A percentile compares a stretch with the other conserved stretches of the same genome.
Evolutionary conservation across 2,329 filamentous ascomycete species (phyloP).

Genomic region (Amylocarpus encephaloides): DNA sequence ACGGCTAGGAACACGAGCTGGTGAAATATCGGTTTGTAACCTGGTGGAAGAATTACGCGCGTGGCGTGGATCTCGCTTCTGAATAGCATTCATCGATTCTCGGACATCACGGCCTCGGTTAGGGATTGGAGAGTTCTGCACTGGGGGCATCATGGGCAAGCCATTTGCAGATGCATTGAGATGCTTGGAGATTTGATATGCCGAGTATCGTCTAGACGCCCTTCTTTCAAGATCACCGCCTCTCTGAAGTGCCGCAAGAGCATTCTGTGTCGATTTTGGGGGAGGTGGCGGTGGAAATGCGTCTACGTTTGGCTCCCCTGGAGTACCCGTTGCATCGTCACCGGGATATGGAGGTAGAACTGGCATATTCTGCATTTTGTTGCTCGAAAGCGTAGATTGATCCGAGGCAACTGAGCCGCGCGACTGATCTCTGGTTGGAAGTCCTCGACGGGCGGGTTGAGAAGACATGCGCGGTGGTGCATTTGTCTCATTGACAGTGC

Average conservation of each 20-base stretch:
- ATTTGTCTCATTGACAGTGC: constrained; percentile 31
- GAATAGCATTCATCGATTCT: constrained; percentile 73
- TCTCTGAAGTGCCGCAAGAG: constrained; percentile 81
- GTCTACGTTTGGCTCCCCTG: constrained; percentile 44
- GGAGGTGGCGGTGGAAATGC: constrained; percentile 69
- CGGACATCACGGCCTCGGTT: constrained; percentile 78
- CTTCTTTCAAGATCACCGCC: constrained; percentile 88
- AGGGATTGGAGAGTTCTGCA: constrained; percentile 75
- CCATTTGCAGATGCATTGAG: constrained; percentile 74
- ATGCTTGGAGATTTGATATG: constrained; percentile 95
- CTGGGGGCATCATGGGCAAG: constrained; percentile 78
- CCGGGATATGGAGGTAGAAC: constrained; percentile 66
- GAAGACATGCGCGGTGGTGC: constrained; percentile 40
- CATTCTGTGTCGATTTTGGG: constrained; percentile 81
- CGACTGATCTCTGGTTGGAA: constrained; percentile 44
- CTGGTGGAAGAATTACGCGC: constrained; percentile 37
- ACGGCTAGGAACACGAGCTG: constrained; percentile 50
- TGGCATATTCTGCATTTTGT: constrained; percentile 68
- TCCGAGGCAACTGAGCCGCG: constrained; percentile 47
- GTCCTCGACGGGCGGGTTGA: constrained; percentile 20
- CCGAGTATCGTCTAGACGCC: constrained; percentile 88
- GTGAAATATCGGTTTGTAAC: constrained; percentile 51
- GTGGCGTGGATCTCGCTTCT: constrained; percentile 50
- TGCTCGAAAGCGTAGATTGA: constrained; percentile 65
- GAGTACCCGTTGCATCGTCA: constrained; percentile 48